Conservation (phyloP, 1,139 yeast species). For the Yamadazyma jaroonii region DNA sequence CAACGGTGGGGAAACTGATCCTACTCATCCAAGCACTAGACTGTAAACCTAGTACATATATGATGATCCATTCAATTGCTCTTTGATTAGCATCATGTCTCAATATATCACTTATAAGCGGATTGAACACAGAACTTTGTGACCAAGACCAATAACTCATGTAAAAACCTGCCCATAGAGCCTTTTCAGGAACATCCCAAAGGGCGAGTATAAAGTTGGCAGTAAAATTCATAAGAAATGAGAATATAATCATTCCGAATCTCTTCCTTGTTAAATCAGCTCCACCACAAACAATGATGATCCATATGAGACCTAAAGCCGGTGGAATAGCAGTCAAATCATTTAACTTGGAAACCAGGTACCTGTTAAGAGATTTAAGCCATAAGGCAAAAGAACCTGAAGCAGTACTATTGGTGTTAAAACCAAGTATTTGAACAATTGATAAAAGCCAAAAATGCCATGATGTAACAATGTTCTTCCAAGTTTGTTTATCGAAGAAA, state of each 20-base stretch:
- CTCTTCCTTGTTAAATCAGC: slow-evolving; percentile 28
- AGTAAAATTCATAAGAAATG: slow-evolving; percentile 27
- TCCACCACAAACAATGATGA: slow-evolving; percentile 34
- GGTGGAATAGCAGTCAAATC: slow-evolving; percentile 45
- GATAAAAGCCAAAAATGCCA: slow-evolving; percentile 27
- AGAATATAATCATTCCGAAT: slow-evolving; percentile 23
- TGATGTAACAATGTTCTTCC: slow-evolving; percentile 21
- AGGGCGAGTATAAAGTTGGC: slow-evolving; percentile 34
- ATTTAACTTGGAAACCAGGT: slow-evolving; percentile 36
- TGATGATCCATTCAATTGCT: slow-evolving; percentile 24
- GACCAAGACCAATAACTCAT: slow-evolving; percentile 19
- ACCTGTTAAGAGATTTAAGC: slow-evolving; percentile 45
- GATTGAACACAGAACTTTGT: slow-evolving; percentile 23
- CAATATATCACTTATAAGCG: slow-evolving; percentile 21
- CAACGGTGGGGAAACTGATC: slow-evolving; percentile 40
- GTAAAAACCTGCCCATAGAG: slow-evolving; percentile 35
- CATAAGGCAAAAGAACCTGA: slow-evolving; percentile 46
- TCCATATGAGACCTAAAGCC: slow-evolving; percentile 49
- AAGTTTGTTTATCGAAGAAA: slow-evolving; percentile 21
- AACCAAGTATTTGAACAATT: slow-evolving; percentile 21
- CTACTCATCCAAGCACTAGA: slow-evolving; percentile 24
- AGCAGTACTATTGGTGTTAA: slow-evolving; percentile 38
- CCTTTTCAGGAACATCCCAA: slow-evolving; percentile 37
- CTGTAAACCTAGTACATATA: slow-evolving; percentile 25
- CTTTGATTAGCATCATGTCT: slow-evolving; percentile 23